Evolutionary conservation across 2,329 filamentous ascomycete genomes (phyloP), one percentile per base, ranked within the genome.

Genomic region (Nigrospora oryzae): DNA sequence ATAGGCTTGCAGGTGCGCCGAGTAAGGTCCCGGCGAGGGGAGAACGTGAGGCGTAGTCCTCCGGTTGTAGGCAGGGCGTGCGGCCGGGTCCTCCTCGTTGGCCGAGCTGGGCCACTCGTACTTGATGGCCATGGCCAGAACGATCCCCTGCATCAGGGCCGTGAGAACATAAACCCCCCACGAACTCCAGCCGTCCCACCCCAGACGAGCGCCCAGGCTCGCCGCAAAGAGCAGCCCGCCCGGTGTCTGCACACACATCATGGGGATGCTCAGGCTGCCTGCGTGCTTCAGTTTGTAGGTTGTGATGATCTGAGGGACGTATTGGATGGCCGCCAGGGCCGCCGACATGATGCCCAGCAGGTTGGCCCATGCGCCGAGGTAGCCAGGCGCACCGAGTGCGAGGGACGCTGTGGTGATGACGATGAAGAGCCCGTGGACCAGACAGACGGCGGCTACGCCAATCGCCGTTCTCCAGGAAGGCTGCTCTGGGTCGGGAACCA

Each of bases 181-280:
- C 0, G 89, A 89, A 65, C 90, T 96, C 93, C 93, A 98, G 0
- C 91, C 91, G 32, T 77, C 81, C 56, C 73, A 74, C 0, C 93
- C 93, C 16, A 96, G 74, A 38, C 93, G 78, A 8, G 79, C 80
- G 42, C 84, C 89, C 37, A 98, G 68, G 61, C 89, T 96, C 12
- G 77, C 83, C 0, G 91, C 89, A 67, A 95, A 97, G 7, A 98
- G 69, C 54, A 95, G 83, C 47, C 89, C 89, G 1, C 93, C 93
- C 0, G 93, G 93, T 0, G 91, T 96, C 64, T 98, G 93, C 32
- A 98, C 95, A 61, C 86, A 86, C 90, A 98, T 97, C 85, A 96
- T 97, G 5, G 89, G 84, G 46, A 98, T 93, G 58, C 89, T 95
- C 55, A 98, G 69, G 62, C 89, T 95, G 44, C 89, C 89, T 2